These are phyloP conservation scores for Elongisporangium prolatum DNA, from an alignment of 352 stramenopile species.

Conservation along the genomic window DNA sequence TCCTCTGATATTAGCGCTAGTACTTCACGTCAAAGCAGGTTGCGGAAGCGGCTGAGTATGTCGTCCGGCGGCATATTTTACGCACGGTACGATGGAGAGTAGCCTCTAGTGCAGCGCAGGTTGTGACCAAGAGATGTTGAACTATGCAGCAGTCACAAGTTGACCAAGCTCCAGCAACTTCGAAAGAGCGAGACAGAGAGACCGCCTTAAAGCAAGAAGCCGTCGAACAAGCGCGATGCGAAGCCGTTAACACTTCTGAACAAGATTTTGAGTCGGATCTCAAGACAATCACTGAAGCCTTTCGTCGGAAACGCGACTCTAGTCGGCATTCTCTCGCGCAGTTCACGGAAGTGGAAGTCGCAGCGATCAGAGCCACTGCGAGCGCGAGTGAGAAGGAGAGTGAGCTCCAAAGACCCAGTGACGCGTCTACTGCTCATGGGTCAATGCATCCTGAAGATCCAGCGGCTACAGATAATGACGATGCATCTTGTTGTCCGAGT, in stretches of 20 bases:
- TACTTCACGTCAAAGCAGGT: background rate
- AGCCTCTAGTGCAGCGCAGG: too few species aligned
- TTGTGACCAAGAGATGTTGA: background rate
- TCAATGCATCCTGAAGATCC: background rate
- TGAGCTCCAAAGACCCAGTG: background rate
- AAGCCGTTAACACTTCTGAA: background rate
- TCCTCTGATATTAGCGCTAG: background rate
- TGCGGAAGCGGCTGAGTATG: background rate
- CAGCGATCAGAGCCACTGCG: conserved; percentile 9
- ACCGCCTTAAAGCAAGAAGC: background rate
- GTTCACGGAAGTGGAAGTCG: conserved; percentile 27
- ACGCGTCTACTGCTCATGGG: background rate
- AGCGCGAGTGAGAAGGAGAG: background rate
- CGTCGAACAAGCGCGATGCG: background rate
- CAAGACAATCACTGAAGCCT: conserved; percentile 13
- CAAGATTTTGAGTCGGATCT: background rate
- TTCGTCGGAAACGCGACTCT: conserved; percentile 17
- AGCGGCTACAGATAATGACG: background rate
- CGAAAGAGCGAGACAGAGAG: background rate
- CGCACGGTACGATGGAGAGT: background rate
- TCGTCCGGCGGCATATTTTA: background rate
- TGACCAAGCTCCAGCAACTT: background rate
- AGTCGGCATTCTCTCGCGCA: conserved; percentile 25
- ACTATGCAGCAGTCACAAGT: background rate
- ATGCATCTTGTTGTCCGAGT: background rate